These are phyloP conservation scores for Fraxinus greggii DNA, from an alignment of 305 asterid genomes.

Conservation along the genomic window DNA sequence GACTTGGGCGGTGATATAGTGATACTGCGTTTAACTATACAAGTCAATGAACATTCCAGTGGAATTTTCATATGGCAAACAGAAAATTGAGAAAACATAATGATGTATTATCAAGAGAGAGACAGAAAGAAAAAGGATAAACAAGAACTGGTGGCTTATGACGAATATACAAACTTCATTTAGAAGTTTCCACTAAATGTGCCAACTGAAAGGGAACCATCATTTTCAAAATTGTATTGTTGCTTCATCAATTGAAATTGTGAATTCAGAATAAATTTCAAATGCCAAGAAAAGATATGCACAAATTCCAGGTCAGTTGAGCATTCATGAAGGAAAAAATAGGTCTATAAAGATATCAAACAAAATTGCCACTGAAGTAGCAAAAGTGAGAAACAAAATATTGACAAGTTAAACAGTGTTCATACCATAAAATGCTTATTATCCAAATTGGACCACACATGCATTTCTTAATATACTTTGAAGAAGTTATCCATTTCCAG, in stretches of 20 bases:
- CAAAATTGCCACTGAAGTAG: not conserved
- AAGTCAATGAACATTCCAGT: not conserved
- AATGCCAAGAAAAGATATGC: not conserved
- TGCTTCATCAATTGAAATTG: not conserved
- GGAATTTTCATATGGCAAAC: not conserved
- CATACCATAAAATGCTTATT: not conserved
- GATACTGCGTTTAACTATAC: not conserved
- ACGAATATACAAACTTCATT: not conserved
- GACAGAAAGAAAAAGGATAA: not conserved
- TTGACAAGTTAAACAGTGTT: not conserved
- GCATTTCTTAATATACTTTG: not conserved
- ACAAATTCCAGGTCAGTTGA: not conserved
- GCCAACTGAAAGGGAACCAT: not conserved
- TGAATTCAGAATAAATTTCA: not conserved
- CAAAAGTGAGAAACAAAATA: not conserved
- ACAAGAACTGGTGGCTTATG: not conserved
- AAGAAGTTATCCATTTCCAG: not conserved
- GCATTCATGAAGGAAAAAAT: not conserved
- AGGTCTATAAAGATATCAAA: not conserved
- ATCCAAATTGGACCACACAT: not conserved
- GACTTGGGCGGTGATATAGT: not conserved
- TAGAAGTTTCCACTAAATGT: not conserved
- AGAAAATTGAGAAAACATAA: not conserved
- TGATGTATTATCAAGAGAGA: not conserved
- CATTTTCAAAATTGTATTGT: not conserved